Conservation (phyloP, 495 filamentous ascomycete species). For the Cetradonia linearis region DNA sequence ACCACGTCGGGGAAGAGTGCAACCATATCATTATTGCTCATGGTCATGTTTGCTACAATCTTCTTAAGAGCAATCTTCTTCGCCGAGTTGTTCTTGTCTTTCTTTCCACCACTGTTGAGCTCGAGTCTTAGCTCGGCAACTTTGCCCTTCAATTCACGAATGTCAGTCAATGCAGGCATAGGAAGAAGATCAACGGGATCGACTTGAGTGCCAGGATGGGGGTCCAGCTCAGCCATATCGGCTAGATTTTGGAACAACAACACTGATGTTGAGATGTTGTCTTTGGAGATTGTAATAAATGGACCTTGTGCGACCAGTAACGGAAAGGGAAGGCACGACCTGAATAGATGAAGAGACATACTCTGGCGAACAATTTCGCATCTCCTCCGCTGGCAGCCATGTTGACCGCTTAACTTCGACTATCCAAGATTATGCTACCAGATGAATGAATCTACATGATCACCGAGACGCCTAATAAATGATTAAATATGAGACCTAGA, state of each 20-base stretch:
- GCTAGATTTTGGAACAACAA: background rate
- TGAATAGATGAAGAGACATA: conserved; percentile 46
- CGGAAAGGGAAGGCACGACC: conserved; percentile 14
- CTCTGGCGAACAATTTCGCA: conserved; percentile 98
- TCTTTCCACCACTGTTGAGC: conserved; percentile 86
- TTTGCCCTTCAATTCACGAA: conserved; percentile 68
- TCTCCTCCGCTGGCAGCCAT: conserved; percentile 82
- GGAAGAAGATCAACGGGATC: conserved; percentile 18
- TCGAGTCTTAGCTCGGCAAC: conserved; percentile 93
- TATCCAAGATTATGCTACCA: background rate
- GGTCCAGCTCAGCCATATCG: background rate
- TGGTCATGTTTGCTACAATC: conserved; percentile 99
- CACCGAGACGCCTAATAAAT: background rate
- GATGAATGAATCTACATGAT: background rate
- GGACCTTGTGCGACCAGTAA: background rate
- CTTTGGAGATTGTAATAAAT: background rate
- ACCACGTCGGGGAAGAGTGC: conserved; percentile 93
- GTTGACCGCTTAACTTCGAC: conserved; percentile 25
- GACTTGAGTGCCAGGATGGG: conserved; percentile 24
- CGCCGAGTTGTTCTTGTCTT: conserved; percentile 92
- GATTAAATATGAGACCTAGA: background rate
- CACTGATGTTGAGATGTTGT: background rate
- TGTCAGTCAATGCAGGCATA: conserved; percentile 23
- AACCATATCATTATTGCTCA: conserved; percentile 99
- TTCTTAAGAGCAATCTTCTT: conserved; percentile 99